Percentiles rank a stretch among this genome's conserved stretches.
phyloP scores from a whole-genome alignment of 2,329 filamentous ascomycete species.

The Chaetomium sp. region DNA sequence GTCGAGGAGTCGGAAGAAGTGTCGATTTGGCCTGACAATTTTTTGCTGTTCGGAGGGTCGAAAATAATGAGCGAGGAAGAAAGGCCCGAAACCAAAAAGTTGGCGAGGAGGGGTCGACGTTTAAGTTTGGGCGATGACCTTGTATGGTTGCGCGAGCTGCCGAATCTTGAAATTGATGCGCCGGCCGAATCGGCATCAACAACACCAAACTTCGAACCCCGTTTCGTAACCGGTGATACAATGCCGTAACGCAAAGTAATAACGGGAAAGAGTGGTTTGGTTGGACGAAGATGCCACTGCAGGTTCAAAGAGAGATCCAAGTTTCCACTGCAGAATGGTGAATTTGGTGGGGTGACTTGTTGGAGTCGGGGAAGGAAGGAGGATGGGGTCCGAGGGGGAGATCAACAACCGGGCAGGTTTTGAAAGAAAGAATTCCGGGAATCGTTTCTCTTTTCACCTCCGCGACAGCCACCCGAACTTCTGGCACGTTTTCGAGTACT shows the following conservation, averaged over 20 bases:
- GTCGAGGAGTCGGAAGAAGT: not conserved
- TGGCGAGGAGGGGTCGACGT: too few relatives aligned
- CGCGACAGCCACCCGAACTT: not conserved
- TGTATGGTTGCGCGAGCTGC: not conserved
- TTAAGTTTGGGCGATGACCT: too few relatives aligned
- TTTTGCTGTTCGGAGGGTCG: too few relatives aligned
- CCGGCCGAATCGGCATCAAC: not conserved
- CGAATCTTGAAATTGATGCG: not conserved
- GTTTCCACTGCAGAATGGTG: constrained; percentile 4
- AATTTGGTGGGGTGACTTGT: not conserved
- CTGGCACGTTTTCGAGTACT: not conserved
- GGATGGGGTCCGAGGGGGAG: constrained; percentile 2
- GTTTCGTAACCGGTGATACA: constrained; percentile 8
- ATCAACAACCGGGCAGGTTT: not conserved
- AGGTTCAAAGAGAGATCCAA: constrained; percentile 1
- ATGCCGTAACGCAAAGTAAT: constrained; percentile 8
- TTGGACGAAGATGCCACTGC: constrained; percentile 14
- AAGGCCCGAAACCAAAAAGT: too few relatives aligned
- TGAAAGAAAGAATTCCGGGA: not conserved
- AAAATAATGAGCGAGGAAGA: too few relatives aligned
- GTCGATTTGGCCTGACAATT: not conserved
- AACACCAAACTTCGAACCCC: constrained; percentile 1
- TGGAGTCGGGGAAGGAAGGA: constrained; percentile 1
- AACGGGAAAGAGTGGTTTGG: constrained; percentile 5
- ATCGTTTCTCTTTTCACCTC: not conserved